These are phyloP conservation scores for Clavispora carvajalis DNA, from an alignment of 805 yeast genomes.

Conservation along the genomic window DNA sequence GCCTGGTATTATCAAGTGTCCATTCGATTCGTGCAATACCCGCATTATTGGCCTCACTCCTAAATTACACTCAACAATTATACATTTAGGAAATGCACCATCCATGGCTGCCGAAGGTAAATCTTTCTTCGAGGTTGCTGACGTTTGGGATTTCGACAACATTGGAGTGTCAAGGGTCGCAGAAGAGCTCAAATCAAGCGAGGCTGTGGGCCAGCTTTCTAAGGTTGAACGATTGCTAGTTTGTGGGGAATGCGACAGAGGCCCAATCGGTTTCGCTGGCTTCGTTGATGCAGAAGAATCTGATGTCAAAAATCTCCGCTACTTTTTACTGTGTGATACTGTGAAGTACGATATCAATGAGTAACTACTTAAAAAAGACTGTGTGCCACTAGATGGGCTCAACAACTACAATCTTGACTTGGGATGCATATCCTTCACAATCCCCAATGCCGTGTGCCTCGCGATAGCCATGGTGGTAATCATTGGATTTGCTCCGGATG, in stretches of 20 bases:
- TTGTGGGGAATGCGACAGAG: conserved; percentile 75
- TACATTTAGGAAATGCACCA: conserved; percentile 22
- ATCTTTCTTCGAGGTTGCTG: conserved; percentile 41
- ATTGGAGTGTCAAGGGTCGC: conserved; percentile 61
- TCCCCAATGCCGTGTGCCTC: conserved; percentile 34
- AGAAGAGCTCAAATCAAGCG: conserved; percentile 21
- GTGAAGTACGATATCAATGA: conserved; percentile 30
- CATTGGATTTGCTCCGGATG: conserved; percentile 55
- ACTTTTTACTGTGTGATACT: conserved; percentile 44
- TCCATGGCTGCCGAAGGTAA: conserved; percentile 18
- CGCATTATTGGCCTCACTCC: conserved; percentile 20
- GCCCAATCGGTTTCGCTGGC: conserved; percentile 71
- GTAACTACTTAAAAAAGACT: not conserved
- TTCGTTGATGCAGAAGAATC: conserved; percentile 20
- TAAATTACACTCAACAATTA: conserved; percentile 3
- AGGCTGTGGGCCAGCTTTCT: conserved; percentile 13
- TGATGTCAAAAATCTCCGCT: conserved; percentile 35
- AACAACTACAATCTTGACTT: conserved; percentile 21
- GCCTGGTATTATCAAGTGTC: conserved; percentile 18
- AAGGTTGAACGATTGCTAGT: conserved; percentile 50
- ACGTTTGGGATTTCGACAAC: conserved; percentile 78
- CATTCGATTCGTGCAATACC: conserved; percentile 21
- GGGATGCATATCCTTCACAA: conserved; percentile 28
- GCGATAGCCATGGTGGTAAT: conserved; percentile 44
- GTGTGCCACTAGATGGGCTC: not conserved